Evolutionary conservation across 352 stramenopile genomes (phyloP), one percentile per base, ranked within the genome.

Genomic region (Pythium coloratum): DNA sequence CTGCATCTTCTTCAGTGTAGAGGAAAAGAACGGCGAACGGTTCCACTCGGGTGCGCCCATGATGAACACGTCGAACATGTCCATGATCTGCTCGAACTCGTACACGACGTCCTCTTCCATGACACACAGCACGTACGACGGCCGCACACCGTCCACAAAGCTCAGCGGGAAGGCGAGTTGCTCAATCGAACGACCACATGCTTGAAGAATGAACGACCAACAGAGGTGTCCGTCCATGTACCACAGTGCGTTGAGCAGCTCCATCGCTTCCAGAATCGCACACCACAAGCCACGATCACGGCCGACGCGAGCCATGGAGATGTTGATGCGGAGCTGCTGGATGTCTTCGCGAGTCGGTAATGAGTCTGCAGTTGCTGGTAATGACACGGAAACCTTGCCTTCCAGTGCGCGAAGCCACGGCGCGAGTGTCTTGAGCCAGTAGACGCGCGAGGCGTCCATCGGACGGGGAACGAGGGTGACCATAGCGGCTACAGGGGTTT

Each of bases 41-140:
- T 66, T 44, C 59, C 59, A 59, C 47, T 66, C 59, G 34, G 59
- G 33, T n/a, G 53, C 33, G 59, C 49, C 47, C 20, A 57, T 30
- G 20, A 59, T 7, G 3, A 66, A 14, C 14, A 59, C 49, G 33
- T 66, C 59, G 26, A 66, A 66, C 13, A 66, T 28, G 7, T 66
- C 59, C 32, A 32, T 44, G 47, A 66, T 47, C 3, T 54, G 49
- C 20, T 66, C 49, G 34, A 59, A 59, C 10, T 5, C 59, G n/a
- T 59, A 38, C 24, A 47, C 47, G 32, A 66, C 10, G 20, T 66
- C 59, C 36, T 24, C 26, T 24, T 66, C 59, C 13, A 44, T 2
- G 38, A 66, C 32, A 34, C 50, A 40, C 47, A 66, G 49, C 59
- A 42, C 36, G 50, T 59, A 66, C 14, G 12, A 24, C 9, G 59